Evolutionary conservation across 371 early-diverging fungal species (phyloP), one percentile per base, ranked within the genome.

Genomic region (Chytridium lagenaria): DNA sequence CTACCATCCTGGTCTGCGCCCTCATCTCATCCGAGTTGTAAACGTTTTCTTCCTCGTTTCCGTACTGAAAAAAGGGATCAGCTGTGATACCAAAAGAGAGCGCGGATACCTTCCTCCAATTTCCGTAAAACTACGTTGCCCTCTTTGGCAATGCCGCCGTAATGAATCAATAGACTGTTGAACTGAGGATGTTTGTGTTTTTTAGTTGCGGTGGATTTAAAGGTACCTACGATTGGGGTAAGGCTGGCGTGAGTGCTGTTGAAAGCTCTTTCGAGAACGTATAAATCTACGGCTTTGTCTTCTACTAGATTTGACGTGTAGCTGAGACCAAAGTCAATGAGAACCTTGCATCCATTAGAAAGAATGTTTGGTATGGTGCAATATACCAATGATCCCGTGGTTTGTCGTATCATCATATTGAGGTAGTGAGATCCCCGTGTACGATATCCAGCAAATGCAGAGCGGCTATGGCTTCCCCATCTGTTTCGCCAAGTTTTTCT

Each of bases 221-320:
- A 39, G 0, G 59, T n/a, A 23, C 76, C 74, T 87, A 94, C 93
- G 88, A 93, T 71, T 40, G 77, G 68, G 70, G 92, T 91, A 5
- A 93, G 88, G 34, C 92, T 84, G 33, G 82, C 95, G 81, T 98
- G 97, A 7, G 96, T 94, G 80, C 97, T 95, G 3, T 85, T 73
- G 74, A 99, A 90, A 0, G 99, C 95, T 39, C 95, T 90, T 81
- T 99, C 99, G 38, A 99, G 91, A 2, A 99, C 98, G 84, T 99
- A 99, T 37, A 99, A 85, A 87, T 99, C 99, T 0, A 99, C 99
- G 23, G 98, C 99, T 83, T 98, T 98, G 83, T 99, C 99, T 80
- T 99, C 99, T n/a, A 84, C 80, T 77, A 96, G 84, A 1, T 78
- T 76, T 15, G 97, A 94, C 31, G 90, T 85, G 76, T 89, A 94